A percentile compares a stretch with the other conserved stretches of the same genome.
phyloP scores from a whole-genome alignment of 179 eudicot genomes.

The Beta macrorhiza region DNA sequence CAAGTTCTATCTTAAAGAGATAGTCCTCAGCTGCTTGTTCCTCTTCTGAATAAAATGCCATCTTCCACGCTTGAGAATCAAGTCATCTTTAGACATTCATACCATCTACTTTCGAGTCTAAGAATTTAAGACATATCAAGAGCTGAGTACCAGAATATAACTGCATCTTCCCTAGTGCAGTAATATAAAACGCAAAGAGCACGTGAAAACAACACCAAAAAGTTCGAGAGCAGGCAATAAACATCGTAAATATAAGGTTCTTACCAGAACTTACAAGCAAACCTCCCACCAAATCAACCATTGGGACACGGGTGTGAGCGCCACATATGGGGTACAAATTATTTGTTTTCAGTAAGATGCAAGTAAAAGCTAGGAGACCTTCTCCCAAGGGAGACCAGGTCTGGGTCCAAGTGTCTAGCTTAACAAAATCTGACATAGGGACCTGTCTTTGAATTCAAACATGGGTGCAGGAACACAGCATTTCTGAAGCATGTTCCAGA shows the following conservation, averaged over 20 bases:
- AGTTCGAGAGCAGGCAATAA: no score
- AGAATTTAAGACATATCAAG: not conserved
- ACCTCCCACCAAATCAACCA: constrained; percentile 3
- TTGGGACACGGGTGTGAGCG: not conserved
- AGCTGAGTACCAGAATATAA: not conserved
- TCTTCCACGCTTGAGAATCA: constrained; percentile 29
- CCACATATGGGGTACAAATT: not conserved
- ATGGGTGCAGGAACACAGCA: no score
- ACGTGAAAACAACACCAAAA: not conserved
- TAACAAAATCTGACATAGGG: no score
- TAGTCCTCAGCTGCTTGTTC: constrained; percentile 54
- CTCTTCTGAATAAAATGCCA: constrained; percentile 63
- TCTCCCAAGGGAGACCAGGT: no score
- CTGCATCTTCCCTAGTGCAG: not conserved
- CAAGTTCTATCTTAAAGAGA: constrained; percentile 78
- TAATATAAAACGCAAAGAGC: not conserved
- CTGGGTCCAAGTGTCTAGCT: no score
- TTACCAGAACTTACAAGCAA: not conserved
- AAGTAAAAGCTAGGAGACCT: no score
- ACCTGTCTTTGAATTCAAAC: no score
- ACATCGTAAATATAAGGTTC: not conserved
- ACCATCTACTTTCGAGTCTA: not conserved
- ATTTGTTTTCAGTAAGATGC: no score
- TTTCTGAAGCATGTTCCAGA: no score
- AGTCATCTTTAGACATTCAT: constrained; percentile 23